Evolutionary conservation across 345 rosid species (phyloP).

Genomic region (Dipteronia sinensis): DNA sequence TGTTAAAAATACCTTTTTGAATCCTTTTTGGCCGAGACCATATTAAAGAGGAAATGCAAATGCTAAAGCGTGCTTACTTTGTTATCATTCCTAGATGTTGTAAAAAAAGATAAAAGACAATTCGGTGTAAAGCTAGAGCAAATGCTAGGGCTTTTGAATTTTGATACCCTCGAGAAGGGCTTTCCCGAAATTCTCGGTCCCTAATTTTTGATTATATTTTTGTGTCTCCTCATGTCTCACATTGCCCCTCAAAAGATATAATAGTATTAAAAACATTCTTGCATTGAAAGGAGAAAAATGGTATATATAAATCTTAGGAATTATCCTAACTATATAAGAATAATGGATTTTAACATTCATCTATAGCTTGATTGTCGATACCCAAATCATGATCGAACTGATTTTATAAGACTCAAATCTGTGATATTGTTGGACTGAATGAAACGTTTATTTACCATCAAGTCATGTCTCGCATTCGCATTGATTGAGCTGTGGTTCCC

Average conservation of each 20-base stretch:
- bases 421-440: no score
- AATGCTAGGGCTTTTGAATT: neutral
- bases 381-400: no score
- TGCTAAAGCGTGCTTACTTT: constrained; percentile 47
- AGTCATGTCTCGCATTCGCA: no score
- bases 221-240: neutral
- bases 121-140: constrained; percentile 54
- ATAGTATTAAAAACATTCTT: no score
- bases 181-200: constrained; percentile 23
- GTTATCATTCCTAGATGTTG: constrained; percentile 36
- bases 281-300: no score
- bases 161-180: neutral
- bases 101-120: constrained; percentile 18
- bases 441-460: no score
- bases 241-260: no score
- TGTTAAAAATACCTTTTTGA: neutral
- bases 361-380: neutral
- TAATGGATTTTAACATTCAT: neutral
- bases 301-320: no score
- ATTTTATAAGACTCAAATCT: no score
- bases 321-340: no score
- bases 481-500: no score
- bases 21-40: neutral
- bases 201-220: no score
- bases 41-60: neutral